Conservation (phyloP, 2,329 filamentous ascomycete genomes). For the Paracoccidioides brasiliensis region DNA sequence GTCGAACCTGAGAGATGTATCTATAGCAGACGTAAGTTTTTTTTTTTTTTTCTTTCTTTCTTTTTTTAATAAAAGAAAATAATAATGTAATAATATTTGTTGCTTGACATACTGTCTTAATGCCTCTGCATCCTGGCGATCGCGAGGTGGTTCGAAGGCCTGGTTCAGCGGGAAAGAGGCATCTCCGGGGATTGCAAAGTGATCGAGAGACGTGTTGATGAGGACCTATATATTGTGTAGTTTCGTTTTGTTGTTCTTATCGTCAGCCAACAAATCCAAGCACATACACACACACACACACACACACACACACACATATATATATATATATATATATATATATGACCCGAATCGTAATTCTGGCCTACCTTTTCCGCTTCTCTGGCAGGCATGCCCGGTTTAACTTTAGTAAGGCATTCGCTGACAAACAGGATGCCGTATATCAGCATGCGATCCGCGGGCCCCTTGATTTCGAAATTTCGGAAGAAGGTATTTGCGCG, state of each 20-base stretch:
- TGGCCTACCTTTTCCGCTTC: slow-evolving; percentile 49
- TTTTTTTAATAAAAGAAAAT: too few relatives aligned
- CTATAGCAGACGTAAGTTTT: slow-evolving; percentile 14
- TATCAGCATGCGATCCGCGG: slow-evolving; percentile 83
- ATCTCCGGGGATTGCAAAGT: slow-evolving; percentile 91
- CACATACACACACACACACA: too few relatives aligned
- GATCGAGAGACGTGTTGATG: slow-evolving; percentile 80
- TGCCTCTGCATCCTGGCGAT: slow-evolving; percentile 79
- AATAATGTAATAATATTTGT: background rate
- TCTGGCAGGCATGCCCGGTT: slow-evolving; percentile 52
- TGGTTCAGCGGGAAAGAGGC: slow-evolving; percentile 89
- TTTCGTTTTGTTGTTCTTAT: slow-evolving; percentile 15
- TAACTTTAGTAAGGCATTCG: slow-evolving; percentile 81
- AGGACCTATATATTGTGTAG: slow-evolving; percentile 56
- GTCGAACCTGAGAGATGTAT: slow-evolving; percentile 71
- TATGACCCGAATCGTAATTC: too few relatives aligned
- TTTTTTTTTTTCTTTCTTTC: too few relatives aligned
- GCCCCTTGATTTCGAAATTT: slow-evolving; percentile 97
- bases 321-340: too few relatives aligned
- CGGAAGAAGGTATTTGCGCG: slow-evolving; percentile 98
- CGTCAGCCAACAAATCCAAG: too few relatives aligned
- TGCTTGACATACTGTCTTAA: slow-evolving; percentile 57
- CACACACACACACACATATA: too few relatives aligned
- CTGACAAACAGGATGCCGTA: slow-evolving; percentile 94
- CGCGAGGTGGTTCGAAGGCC: slow-evolving; percentile 80